These are phyloP conservation scores for Fomitopsis betulina DNA, from an alignment of 1,284 basidiomycete species.

Conservation along the genomic window DNA sequence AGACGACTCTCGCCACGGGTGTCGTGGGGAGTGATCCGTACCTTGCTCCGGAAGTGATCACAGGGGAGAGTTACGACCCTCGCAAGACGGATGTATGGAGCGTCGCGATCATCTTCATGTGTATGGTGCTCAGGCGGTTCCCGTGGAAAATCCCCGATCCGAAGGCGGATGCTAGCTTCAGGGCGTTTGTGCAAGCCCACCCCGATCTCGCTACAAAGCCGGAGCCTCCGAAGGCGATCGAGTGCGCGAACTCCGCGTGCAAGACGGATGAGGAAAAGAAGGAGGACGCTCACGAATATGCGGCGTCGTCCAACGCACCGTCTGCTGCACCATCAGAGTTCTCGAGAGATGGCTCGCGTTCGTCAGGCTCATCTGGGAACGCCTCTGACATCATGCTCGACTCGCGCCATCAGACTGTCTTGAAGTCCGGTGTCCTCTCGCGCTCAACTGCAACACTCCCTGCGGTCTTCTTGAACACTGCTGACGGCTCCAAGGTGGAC, in stretches of 20 bases:
- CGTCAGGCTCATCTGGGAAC: conserved; percentile 14
- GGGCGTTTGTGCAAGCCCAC: conserved; percentile 89
- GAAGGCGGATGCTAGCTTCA: conserved; percentile 90
- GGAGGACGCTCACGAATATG: conserved; percentile 6
- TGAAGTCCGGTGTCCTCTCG: conserved; percentile 19
- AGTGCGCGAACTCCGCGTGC: conserved; percentile 2
- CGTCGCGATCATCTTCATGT: conserved; percentile 98
- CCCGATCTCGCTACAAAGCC: conserved; percentile 57
- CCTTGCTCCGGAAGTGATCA: conserved; percentile 95
- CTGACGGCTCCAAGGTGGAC: conserved; percentile 19
- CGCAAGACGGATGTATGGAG: conserved; percentile 99
- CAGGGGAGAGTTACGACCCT: conserved; percentile 83
- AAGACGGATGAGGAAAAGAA: not conserved
- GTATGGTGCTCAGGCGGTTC: conserved; percentile 97
- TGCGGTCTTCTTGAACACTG: conserved; percentile 19
- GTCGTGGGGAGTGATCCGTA: conserved; percentile 98
- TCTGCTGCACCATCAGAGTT: conserved; percentile 5
- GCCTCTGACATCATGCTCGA: conserved; percentile 5
- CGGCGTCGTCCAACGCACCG: conserved; percentile 9
- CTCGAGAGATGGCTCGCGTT: conserved; percentile 14
- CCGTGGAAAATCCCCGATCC: conserved; percentile 98
- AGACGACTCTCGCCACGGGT: conserved; percentile 78
- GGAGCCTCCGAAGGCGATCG: conserved; percentile 11
- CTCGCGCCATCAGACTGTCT: conserved; percentile 15
- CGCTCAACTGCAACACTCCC: conserved; percentile 33